A percentile compares a stretch with the other conserved stretches of the same genome.
phyloP scores from a whole-genome alignment of 1,284 basidiomycete species.

The Cutaneotrichosporon daszewskae region DNA sequence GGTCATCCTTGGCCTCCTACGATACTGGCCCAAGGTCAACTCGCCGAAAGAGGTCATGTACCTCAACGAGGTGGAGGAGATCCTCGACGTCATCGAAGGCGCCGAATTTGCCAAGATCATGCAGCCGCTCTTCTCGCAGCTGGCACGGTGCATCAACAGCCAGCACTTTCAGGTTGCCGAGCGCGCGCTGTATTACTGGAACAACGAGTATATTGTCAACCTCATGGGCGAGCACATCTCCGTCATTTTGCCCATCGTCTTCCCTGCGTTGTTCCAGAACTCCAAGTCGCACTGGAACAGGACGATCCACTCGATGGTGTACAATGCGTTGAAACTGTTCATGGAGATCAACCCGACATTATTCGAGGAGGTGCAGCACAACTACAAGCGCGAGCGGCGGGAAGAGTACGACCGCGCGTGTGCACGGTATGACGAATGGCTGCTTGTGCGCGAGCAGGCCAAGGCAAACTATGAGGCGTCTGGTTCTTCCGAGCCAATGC shows the following conservation, averaged over 20 bases:
- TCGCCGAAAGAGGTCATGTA: slow-evolving; percentile 99
- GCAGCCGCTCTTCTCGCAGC: slow-evolving; percentile 86
- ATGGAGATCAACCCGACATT: slow-evolving; percentile 98
- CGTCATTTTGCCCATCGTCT: slow-evolving; percentile 89
- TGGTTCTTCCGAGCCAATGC: slow-evolving; percentile 61
- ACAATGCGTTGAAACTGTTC: slow-evolving; percentile 95
- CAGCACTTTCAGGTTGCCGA: slow-evolving; percentile 97
- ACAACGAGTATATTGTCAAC: slow-evolving; percentile 99
- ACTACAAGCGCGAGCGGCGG: slow-evolving; percentile 82
- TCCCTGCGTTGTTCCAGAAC: slow-evolving; percentile 94
- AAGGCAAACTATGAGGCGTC: slow-evolving; percentile 60
- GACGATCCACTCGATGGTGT: slow-evolving; percentile 98
- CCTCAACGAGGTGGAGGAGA: slow-evolving; percentile 98
- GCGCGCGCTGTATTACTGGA: slow-evolving; percentile 90
- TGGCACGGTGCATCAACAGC: slow-evolving; percentile 95
- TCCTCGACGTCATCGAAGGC: slow-evolving; percentile 96
- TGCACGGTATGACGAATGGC: slow-evolving; percentile 75
- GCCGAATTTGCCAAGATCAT: slow-evolving; percentile 96
- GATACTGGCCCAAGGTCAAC: slow-evolving; percentile 99
- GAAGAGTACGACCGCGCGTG: slow-evolving; percentile 81
- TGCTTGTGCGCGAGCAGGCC: slow-evolving; percentile 68
- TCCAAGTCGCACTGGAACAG: slow-evolving; percentile 98
- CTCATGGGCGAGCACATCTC: slow-evolving; percentile 95
- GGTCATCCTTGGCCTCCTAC: slow-evolving; percentile 87
- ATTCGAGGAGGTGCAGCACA: slow-evolving; percentile 89